Percentiles rank a stretch among this genome's conserved stretches.
These are phyloP conservation scores for Penicillium ucsense DNA, from an alignment of 495 filamentous ascomycete species.

Conservation along the genomic window DNA sequence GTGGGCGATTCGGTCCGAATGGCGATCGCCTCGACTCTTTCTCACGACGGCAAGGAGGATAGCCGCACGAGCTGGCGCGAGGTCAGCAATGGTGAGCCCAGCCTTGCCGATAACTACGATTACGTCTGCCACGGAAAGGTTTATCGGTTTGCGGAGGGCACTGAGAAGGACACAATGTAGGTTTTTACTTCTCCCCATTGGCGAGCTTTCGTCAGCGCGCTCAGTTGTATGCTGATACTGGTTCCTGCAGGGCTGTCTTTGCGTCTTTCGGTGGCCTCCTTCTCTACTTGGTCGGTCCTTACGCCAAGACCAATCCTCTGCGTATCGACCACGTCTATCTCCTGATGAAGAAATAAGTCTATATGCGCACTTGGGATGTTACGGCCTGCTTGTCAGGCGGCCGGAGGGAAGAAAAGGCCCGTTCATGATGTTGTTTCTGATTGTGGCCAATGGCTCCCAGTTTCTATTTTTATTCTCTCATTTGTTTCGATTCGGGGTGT, in stretches of 20 bases:
- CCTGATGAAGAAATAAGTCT: constrained; percentile 71
- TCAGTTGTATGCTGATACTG: constrained; percentile 1
- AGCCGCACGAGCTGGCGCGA: constrained; percentile 65
- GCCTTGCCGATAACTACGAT: constrained; percentile 84
- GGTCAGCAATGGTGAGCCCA: constrained; percentile 58
- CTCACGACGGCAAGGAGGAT: constrained; percentile 73
- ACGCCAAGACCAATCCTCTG: constrained; percentile 86
- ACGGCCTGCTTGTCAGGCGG: too few species aligned
- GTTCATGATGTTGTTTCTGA: too few species aligned
- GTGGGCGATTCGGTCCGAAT: constrained; percentile 66
- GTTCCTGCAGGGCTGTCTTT: constrained; percentile 67
- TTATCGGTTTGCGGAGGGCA: constrained; percentile 88
- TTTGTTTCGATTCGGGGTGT: too few species aligned
- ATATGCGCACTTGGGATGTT: too few species aligned
- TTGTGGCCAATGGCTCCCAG: too few species aligned
- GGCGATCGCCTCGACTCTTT: constrained; percentile 72
- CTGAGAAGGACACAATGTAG: constrained; percentile 73
- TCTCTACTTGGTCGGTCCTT: constrained; percentile 83
- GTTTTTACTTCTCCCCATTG: constrained; percentile 17
- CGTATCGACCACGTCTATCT: constrained; percentile 90
- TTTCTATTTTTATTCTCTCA: too few species aligned
- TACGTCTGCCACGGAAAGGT: constrained; percentile 98
- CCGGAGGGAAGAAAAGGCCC: too few species aligned
- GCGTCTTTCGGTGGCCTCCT: constrained; percentile 87
- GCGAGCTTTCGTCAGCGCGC: background rate